Evolutionary conservation across 495 filamentous ascomycete species (phyloP).

Genomic region (Clavariopsis aquatica): DNA sequence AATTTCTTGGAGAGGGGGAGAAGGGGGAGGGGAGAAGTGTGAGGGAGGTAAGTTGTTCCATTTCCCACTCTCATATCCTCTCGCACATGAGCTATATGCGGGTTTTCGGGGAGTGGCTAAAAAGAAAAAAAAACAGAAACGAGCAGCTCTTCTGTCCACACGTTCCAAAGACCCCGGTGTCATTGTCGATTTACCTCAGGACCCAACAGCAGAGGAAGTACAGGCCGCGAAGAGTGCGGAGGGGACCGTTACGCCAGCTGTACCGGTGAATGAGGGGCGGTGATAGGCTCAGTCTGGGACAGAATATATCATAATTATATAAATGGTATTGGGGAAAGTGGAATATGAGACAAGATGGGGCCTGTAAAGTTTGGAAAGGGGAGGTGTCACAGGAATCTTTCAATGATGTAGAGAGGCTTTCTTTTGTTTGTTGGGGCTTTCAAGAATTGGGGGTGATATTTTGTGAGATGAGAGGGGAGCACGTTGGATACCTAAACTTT

Average conservation of each 20-base stretch:
- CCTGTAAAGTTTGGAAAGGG: too few relatives aligned
- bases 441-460: too few relatives aligned
- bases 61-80: neutral
- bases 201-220: constrained; percentile 43
- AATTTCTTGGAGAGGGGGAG: constrained; percentile 38
- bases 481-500: too few relatives aligned
- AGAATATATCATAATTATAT: too few relatives aligned
- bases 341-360: too few relatives aligned
- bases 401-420: too few relatives aligned
- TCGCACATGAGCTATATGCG: neutral
- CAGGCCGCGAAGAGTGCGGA: constrained; percentile 37
- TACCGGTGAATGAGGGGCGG: neutral
- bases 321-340: too few relatives aligned
- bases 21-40: constrained; percentile 23
- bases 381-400: too few relatives aligned
- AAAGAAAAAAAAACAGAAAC: constrained; percentile 31
- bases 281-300: too few relatives aligned
- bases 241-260: constrained; percentile 29
- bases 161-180: constrained; percentile 43
- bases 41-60: constrained; percentile 35
- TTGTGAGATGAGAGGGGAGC: too few relatives aligned
- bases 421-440: too few relatives aligned
- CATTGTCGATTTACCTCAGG: constrained; percentile 44
- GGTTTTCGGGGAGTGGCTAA: neutral
- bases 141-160: constrained; percentile 35